Evolutionary conservation across 495 filamentous ascomycete species (phyloP).

Genomic region (Xanthoparmelia taractica): DNA sequence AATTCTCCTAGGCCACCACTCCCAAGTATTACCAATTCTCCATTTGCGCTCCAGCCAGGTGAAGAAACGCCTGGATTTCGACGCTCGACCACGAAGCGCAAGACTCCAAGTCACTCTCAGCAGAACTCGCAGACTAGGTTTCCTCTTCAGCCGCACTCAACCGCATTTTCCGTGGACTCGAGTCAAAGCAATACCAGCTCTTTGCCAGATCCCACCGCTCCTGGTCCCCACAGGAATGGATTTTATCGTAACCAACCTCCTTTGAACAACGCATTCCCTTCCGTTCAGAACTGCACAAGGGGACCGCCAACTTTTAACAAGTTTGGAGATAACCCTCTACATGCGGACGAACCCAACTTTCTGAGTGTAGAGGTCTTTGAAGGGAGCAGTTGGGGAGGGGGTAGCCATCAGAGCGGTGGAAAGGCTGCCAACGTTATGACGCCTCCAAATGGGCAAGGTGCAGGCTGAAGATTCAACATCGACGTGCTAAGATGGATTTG

Average conservation of each 20-base stretch:
- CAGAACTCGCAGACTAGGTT: conserved; percentile 13
- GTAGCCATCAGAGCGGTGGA: conserved; percentile 10
- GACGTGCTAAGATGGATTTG: neutral
- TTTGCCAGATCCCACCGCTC: conserved; percentile 21
- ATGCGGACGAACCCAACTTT: conserved; percentile 17
- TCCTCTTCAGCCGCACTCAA: conserved; percentile 3
- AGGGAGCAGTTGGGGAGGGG: conserved; percentile 13
- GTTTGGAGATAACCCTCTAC: conserved; percentile 5
- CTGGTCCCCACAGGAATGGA: neutral
- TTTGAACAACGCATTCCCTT: neutral
- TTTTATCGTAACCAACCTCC: conserved; percentile 4
- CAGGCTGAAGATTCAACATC: conserved; percentile 30
- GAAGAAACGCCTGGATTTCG: conserved; percentile 30
- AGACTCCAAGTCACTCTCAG: conserved; percentile 15
- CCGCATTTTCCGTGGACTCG: conserved; percentile 1
- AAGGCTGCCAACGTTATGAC: conserved; percentile 22
- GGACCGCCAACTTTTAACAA: conserved; percentile 1
- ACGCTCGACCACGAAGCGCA: conserved; percentile 19
- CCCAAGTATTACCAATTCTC: conserved; percentile 44
- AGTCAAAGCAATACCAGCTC: conserved; percentile 18
- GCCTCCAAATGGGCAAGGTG: conserved; percentile 43
- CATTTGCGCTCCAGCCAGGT: conserved; percentile 30
- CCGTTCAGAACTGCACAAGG: neutral
- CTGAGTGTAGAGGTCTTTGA: conserved; percentile 16
- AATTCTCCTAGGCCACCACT: conserved; percentile 27